These are phyloP conservation scores for Aspergillus steynii DNA, from an alignment of 495 filamentous ascomycete species.

Conservation along the genomic window DNA sequence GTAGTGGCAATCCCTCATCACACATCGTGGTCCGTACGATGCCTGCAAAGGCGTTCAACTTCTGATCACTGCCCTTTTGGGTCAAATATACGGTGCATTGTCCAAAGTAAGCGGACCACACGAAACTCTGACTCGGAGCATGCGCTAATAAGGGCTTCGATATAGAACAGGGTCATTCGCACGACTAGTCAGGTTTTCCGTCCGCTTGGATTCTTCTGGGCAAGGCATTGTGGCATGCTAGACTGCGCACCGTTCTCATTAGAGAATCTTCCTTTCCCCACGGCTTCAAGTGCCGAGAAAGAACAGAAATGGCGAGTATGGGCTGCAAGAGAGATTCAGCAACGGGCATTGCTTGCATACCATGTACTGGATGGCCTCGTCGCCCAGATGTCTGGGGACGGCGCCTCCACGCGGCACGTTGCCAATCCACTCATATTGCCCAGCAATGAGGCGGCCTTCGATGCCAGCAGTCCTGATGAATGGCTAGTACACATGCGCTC, in stretches of 20 bases:
- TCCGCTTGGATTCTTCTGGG: constrained; percentile 51
- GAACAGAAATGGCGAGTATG: constrained; percentile 45
- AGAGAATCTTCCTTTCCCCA: constrained; percentile 36
- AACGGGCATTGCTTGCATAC: constrained; percentile 48
- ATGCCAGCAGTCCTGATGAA: constrained; percentile 43
- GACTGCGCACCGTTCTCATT: constrained; percentile 39
- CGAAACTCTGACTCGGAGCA: not conserved
- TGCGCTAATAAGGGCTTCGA: not conserved
- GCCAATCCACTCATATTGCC: constrained; percentile 44
- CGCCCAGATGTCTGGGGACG: constrained; percentile 47
- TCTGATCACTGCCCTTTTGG: constrained; percentile 46
- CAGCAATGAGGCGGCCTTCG: constrained; percentile 43
- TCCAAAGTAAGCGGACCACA: constrained; percentile 32
- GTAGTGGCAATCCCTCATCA: constrained; percentile 50
- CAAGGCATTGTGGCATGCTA: constrained; percentile 47
- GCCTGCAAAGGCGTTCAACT: constrained; percentile 49
- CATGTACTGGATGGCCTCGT: constrained; percentile 50
- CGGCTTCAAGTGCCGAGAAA: constrained; percentile 37
- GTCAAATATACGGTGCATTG: constrained; percentile 48
- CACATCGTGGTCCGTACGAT: constrained; percentile 48
- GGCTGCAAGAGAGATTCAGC: constrained; percentile 48
- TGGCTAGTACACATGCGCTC: constrained; percentile 42
- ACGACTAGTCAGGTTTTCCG: constrained; percentile 51
- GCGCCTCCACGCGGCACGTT: constrained; percentile 43
- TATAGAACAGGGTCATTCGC: constrained; percentile 41